Base-by-base conservation (phyloP, 140 eudicot genomes). In the Ambrosia hybrid region DNA sequence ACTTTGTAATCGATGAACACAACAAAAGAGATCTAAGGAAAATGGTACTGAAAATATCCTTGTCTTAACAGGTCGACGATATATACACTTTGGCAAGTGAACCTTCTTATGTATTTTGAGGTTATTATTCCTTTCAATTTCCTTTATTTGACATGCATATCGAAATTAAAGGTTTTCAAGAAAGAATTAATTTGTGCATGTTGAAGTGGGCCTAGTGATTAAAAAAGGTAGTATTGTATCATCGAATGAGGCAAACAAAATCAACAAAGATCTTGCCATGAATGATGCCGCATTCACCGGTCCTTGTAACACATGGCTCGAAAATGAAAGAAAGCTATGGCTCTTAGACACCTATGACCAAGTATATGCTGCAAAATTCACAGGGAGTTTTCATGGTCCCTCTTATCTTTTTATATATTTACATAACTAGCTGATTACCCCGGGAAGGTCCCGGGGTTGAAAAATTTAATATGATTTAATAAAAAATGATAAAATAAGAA, bases 261-360 rank as follows among this genome's bases (percentile, higher is more conserved):
- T 81, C 83, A 72, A 69, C 58, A 76, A 76, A 79, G 85, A 82
- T 87, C 72, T 77, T 81, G 83, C 61, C 37, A 6, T 57, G 83
- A 70, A 78, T 77, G 73, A 82, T 70, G 73, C 66, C 41, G 71
- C 87, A 82, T 80, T 82, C 82, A 81, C 80, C 77, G 39, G 78
- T 84, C 80, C 8, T 49, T 76, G 73, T 81, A 60, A 57, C 76
- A 49, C 57, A 69, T 73, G 78, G 83, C 74, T 66, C 74, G 83
- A 81, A 77, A 70, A 70, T 26, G 87, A 76, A 76, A 67, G 80
- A 72, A 82, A 75, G 84, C 69, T 81, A 70, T 56, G 73, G 80
- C 73, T 81, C 85, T 70, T 70, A 51, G 75, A 34, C 57, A 53
- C 75, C 34, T 37, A 60, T 4, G 76, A 74, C 61, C 79, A 58